Percentiles rank a stretch among this genome's conserved stretches.
Conservation (phyloP, 2,329 filamentous ascomycete genomes). For the Rutstroemia sp. region DNA sequence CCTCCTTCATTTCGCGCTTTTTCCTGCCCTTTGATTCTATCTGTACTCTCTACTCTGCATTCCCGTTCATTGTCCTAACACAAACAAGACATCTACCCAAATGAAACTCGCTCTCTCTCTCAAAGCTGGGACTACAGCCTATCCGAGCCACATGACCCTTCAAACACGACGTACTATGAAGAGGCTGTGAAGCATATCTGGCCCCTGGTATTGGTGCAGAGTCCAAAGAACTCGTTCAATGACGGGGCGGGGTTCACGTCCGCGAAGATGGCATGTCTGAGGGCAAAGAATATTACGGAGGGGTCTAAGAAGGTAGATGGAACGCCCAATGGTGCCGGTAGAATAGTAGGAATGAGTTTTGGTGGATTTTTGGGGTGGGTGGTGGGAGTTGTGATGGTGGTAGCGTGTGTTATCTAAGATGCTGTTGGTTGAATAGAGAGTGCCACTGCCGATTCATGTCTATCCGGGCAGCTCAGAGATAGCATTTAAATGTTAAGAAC, state of each 20-base stretch:
- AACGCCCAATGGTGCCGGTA: not conserved
- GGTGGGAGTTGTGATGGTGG: too few species aligned
- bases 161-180: too few species aligned
- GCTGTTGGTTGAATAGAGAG: too few species aligned
- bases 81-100: not conserved
- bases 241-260: not conserved
- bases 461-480: too few species aligned
- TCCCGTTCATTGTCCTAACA: not conserved
- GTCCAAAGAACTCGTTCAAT: not conserved
- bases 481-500: too few species aligned
- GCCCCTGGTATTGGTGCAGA: conserved; percentile 1
- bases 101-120: not conserved
- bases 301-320: not conserved
- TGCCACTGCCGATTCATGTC: too few species aligned
- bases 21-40: too few species aligned
- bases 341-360: too few species aligned
- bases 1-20: not conserved
- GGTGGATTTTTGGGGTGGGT: too few species aligned
- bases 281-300: not conserved
- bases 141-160: not conserved
- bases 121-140: not conserved
- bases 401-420: too few species aligned
- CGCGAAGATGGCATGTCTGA: not conserved
- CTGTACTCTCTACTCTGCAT: too few species aligned
- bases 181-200: not conserved